Evolutionary conservation across 208 protist genomes (phyloP).

Genomic region (Trypanosoma congolense): DNA sequence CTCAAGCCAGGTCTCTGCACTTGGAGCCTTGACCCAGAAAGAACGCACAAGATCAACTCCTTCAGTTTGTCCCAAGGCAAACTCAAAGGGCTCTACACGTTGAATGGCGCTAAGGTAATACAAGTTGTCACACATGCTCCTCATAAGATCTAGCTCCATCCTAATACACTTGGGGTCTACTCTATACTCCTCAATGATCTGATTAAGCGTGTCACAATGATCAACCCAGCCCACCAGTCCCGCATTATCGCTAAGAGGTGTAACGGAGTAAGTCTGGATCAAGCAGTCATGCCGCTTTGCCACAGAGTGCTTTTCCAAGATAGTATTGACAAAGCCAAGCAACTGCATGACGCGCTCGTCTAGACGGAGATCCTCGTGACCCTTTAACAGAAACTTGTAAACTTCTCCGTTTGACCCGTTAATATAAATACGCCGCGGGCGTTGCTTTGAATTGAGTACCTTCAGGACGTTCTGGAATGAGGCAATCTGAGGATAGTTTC

Average conservation of each 20-base stretch:
- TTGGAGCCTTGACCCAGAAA: slow-evolving; percentile 96
- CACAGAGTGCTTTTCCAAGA: slow-evolving; percentile 94
- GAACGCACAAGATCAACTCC: slow-evolving; percentile 94
- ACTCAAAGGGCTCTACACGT: slow-evolving; percentile 98
- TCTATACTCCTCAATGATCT: slow-evolving; percentile 92
- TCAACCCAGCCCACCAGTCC: slow-evolving; percentile 99
- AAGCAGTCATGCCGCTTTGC: slow-evolving; percentile 84
- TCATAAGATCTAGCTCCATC: slow-evolving; percentile 92
- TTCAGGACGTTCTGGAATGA: slow-evolving; percentile 79
- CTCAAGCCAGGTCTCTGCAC: slow-evolving; percentile 97
- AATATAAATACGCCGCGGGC: slow-evolving; percentile 96
- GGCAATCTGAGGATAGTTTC: slow-evolving; percentile 69
- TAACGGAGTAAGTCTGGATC: slow-evolving; percentile 95
- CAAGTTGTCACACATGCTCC: slow-evolving; percentile 87
- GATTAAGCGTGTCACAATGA: slow-evolving; percentile 90
- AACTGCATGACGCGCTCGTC: slow-evolving; percentile 99
- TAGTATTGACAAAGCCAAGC: slow-evolving; percentile 98
- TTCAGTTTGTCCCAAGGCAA: slow-evolving; percentile 93
- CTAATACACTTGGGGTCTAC: slow-evolving; percentile 78
- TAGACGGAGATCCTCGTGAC: slow-evolving; percentile 96
- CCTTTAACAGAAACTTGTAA: slow-evolving; percentile 99
- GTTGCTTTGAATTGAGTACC: slow-evolving; percentile 99
- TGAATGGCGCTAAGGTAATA: slow-evolving; percentile 96
- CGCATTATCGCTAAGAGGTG: slow-evolving; percentile 97
- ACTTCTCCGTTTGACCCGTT: slow-evolving; percentile 93